Evolutionary conservation across 305 asterid species (phyloP).

Genomic region (Fraxinus sp.): DNA sequence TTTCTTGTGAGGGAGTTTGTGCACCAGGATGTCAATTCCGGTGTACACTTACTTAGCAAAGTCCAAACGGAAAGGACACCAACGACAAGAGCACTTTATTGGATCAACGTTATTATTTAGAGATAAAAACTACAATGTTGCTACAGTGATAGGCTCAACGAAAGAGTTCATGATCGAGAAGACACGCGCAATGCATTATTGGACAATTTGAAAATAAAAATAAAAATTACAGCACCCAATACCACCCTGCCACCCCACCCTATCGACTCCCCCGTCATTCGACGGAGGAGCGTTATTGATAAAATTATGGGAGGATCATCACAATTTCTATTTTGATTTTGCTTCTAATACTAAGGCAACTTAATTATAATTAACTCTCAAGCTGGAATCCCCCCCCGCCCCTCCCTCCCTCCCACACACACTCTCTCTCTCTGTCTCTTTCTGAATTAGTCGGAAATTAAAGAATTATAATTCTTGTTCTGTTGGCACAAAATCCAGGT

Average conservation of each 20-base stretch:
- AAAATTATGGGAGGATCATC: not conserved
- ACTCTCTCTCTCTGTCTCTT: not conserved
- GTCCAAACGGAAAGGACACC: not conserved
- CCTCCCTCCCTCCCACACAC: not conserved
- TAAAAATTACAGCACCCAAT: too few species aligned
- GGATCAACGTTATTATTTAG: not conserved
- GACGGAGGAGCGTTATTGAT: not conserved
- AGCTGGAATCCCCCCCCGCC: not conserved
- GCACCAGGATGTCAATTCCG: not conserved
- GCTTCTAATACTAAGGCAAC: not conserved
- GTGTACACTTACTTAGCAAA: too few species aligned
- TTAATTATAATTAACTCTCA: too few species aligned
- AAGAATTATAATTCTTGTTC: constrained; percentile 8
- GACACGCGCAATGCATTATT: not conserved
- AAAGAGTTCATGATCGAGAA: too few species aligned
- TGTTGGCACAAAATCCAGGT: constrained; percentile 22
- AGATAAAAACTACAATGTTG: not conserved
- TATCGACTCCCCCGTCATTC: not conserved
- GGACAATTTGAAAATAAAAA: not conserved
- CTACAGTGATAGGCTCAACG: not conserved
- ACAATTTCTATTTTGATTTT: not conserved
- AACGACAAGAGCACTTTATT: not conserved
- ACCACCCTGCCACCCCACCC: not conserved
- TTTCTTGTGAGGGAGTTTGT: not conserved
- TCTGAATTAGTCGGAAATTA: not conserved